Base-by-base conservation (phyloP, 768 basidiomycete species). In the Leccinum pellstonianum region DNA sequence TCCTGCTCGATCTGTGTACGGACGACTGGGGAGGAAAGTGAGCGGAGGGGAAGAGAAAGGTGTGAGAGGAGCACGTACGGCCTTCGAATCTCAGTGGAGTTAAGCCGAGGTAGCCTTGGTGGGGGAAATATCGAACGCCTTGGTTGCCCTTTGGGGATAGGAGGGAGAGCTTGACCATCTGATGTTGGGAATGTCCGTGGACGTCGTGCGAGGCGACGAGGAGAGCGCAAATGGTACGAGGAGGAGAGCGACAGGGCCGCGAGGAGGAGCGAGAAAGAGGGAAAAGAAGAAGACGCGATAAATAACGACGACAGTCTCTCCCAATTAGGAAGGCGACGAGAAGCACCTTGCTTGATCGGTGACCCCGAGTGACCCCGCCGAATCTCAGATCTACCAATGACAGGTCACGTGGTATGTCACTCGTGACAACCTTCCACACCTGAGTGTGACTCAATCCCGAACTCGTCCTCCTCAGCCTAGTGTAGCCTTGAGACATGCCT, bases 71-170 rank as follows among this genome's bases (percentile, higher is more conserved):
- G 51, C 19, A 80, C 84, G 65, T 58, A 86, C 87, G 74, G 73
- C 92, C 92, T 76, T 91, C 88, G 67, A 91, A 82, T 67, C 81
- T 83, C 75, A 93, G 77, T 57, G 88, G 85, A 48, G 90, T 92
- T 68, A 94, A 81, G 64, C 90, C 92, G 64, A 93, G 86, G 75
- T 85, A 88, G 69, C 92, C 92, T 56, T 77, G 75, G 79, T 84
- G 78, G 53, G 92, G 91, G 73, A 90, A 93, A 75, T 81, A 87
- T 57, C 85, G 82, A 58, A 83, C 79, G 61, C 83, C 84, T 64
- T 84, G 78, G 73, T 90, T 91, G 67, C 86, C 88, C 78, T 85
- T 86, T 62, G 83, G 73, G 57, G 87, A 87, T 77, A 81, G 72
- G 67, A 93, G 82, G 66, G 80, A 70, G 68, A 91, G 79, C 63